Conservation (phyloP, 1,139 yeast genomes). For the Saccharomycopsis hybrid region DNA sequence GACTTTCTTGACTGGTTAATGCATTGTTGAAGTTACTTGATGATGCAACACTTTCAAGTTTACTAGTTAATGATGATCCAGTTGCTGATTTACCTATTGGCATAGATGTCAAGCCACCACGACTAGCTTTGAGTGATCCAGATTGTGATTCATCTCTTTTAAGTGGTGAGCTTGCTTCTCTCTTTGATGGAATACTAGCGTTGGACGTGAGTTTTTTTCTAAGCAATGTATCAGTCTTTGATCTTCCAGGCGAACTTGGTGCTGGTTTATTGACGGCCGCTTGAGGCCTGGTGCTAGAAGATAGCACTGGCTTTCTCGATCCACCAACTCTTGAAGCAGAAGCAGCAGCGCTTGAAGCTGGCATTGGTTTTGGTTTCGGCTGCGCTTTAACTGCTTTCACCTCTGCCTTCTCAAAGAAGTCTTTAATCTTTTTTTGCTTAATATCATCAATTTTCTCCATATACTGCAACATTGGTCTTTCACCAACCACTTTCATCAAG, state of each 20-base stretch:
- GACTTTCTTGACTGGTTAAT: constrained; percentile 3
- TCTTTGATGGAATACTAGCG: constrained; percentile 9
- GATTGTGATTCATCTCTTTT: constrained; percentile 12
- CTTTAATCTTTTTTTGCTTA: constrained; percentile 60
- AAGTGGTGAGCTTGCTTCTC: constrained; percentile 19
- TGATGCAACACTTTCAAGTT: constrained; percentile 13
- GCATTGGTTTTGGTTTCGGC: not conserved
- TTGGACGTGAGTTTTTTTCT: constrained; percentile 3
- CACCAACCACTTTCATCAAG: constrained; percentile 75
- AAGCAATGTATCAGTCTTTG: constrained; percentile 15
- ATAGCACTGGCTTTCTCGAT: not conserved
- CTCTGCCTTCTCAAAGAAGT: constrained; percentile 48
- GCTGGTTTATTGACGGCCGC: too few relatives aligned
- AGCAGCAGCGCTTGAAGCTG: not conserved
- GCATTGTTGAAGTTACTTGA: constrained; percentile 24
- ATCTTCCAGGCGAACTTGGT: too few relatives aligned
- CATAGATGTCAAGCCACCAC: constrained; percentile 17
- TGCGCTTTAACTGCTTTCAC: constrained; percentile 36
- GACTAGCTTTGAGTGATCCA: constrained; percentile 5
- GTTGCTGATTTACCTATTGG: constrained; percentile 6
- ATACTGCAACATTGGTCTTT: constrained; percentile 52
- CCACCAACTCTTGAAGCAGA: not conserved
- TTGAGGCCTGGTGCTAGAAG: too few relatives aligned
- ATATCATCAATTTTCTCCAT: constrained; percentile 71
- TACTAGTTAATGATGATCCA: constrained; percentile 5